These are phyloP conservation scores for Colletotrichum sp. DNA, from an alignment of 2,329 filamentous ascomycete species.

Conservation along the genomic window DNA sequence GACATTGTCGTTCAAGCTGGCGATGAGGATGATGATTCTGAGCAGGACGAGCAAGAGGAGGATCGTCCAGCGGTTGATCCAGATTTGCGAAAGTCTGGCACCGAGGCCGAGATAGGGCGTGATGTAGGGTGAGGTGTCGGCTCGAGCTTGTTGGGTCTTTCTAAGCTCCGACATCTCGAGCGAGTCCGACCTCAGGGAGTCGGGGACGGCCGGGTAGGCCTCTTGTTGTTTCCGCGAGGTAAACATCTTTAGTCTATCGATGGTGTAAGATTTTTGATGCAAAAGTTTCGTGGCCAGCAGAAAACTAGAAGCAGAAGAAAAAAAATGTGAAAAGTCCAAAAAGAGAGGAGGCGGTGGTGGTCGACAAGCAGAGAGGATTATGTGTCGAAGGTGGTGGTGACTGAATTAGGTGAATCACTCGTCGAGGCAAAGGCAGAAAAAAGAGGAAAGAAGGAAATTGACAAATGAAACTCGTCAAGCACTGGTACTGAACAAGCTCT, in stretches of 20 bases:
- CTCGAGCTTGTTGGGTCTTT: slow-evolving; percentile 34
- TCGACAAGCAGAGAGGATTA: neutral
- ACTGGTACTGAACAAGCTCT: slow-evolving; percentile 13
- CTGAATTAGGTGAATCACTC: slow-evolving; percentile 16
- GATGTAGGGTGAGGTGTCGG: slow-evolving; percentile 70
- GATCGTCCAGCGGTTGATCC: slow-evolving; percentile 97
- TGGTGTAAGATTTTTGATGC: slow-evolving; percentile 22
- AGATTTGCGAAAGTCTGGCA: slow-evolving; percentile 90
- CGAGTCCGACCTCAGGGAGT: slow-evolving; percentile 41
- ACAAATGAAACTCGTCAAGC: slow-evolving; percentile 24
- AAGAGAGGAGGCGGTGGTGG: neutral
- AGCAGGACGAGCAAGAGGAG: slow-evolving; percentile 85
- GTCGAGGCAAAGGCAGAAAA: neutral
- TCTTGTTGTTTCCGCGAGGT: slow-evolving; percentile 37
- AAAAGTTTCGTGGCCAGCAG: slow-evolving; percentile 3
- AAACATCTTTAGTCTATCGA: slow-evolving; percentile 40
- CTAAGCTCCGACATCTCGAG: slow-evolving; percentile 38
- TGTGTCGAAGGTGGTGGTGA: neutral
- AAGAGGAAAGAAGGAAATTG: neutral
- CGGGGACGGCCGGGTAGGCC: slow-evolving; percentile 41
- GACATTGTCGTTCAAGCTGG: slow-evolving; percentile 75
- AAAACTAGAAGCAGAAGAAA: neutral
- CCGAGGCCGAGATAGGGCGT: slow-evolving; percentile 93
- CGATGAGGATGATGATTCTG: slow-evolving; percentile 78
- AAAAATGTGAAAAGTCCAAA: neutral